phyloP scores from a whole-genome alignment of 2,329 filamentous ascomycete genomes.

The Colletotrichum noveboracense region DNA sequence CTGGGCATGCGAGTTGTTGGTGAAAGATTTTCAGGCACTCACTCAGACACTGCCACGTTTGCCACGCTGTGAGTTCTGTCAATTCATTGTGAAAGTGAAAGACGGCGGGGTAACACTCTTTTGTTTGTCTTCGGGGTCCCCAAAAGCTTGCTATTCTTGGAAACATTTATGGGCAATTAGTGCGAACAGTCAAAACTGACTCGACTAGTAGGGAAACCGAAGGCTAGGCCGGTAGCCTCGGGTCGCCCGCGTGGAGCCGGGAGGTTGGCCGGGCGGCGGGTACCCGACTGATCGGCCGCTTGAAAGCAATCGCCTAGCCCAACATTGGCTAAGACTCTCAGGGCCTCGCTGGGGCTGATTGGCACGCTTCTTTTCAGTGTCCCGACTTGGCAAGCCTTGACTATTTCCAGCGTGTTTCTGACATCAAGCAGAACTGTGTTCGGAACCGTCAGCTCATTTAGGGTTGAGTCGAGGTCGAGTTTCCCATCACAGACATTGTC shows the following conservation, averaged over 20 bases:
- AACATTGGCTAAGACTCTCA: background rate
- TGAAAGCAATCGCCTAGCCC: background rate
- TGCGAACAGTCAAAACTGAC: background rate
- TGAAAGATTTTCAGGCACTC: background rate
- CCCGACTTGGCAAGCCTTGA: background rate
- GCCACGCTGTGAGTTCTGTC: background rate
- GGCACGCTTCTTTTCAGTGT: background rate
- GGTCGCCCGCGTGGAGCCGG: background rate
- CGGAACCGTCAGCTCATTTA: background rate
- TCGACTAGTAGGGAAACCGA: background rate
- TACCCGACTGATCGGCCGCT: background rate
- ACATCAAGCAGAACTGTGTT: background rate
- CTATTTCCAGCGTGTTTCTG: conserved; percentile 2
- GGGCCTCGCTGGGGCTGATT: background rate
- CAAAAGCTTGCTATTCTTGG: background rate
- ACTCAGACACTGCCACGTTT: background rate
- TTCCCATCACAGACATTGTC: background rate
- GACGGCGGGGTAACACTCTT: background rate
- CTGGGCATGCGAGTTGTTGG: background rate
- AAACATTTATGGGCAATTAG: background rate
- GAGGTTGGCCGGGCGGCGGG: conserved; percentile 2
- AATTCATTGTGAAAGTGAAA: background rate
- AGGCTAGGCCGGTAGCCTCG: background rate
- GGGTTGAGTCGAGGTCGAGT: background rate
- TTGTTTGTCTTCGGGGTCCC: background rate